Percentiles rank a stretch among this genome's conserved stretches.
Evolutionary conservation across 257 asterid species (phyloP).

Genomic region (Gentiana dahurica): DNA sequence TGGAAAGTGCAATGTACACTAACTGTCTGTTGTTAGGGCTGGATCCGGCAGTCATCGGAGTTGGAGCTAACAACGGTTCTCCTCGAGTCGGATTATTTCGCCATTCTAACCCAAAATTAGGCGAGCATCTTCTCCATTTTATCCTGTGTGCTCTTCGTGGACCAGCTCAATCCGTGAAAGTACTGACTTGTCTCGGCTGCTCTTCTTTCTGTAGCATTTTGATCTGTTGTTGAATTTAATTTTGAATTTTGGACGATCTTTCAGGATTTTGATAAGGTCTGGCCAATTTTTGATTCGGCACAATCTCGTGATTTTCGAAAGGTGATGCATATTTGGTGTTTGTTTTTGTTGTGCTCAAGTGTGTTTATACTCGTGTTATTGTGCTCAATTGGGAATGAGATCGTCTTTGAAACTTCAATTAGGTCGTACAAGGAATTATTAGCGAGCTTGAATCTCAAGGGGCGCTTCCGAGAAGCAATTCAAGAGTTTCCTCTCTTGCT

Average conservation of each 20-base stretch:
- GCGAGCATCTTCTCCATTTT: conserved; percentile 95
- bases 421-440: conserved; percentile 98
- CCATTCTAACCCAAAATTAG: conserved; percentile 96
- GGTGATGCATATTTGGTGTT: conserved; percentile 27
- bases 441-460: conserved; percentile 99
- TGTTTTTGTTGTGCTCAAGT: conserved; percentile 2
- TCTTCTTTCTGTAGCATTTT: not conserved
- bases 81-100: conserved; percentile 93
- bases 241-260: conserved; percentile 13
- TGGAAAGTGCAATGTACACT: conserved; percentile 99
- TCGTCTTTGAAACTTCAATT: conserved; percentile 2
- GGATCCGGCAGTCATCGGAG: conserved; percentile 89
- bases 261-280: conserved; percentile 97
- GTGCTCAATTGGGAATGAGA: conserved; percentile 3
- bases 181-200: not conserved
- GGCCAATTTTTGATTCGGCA: conserved; percentile 99
- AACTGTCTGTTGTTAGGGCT: conserved; percentile 90
- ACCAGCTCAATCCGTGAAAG: conserved; percentile 95
- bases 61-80: conserved; percentile 74
- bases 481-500: conserved; percentile 98
- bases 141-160: conserved; percentile 92
- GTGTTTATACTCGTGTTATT: conserved; percentile 4
- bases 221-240: conserved; percentile 6
- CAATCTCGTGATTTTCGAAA: conserved; percentile 99
- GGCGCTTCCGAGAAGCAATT: conserved; percentile 97